A percentile compares a stretch with the other conserved stretches of the same genome.
phyloP scores from a whole-genome alignment of 164 flowering plant species.

The Kalanchoe fedtschenkoi region DNA sequence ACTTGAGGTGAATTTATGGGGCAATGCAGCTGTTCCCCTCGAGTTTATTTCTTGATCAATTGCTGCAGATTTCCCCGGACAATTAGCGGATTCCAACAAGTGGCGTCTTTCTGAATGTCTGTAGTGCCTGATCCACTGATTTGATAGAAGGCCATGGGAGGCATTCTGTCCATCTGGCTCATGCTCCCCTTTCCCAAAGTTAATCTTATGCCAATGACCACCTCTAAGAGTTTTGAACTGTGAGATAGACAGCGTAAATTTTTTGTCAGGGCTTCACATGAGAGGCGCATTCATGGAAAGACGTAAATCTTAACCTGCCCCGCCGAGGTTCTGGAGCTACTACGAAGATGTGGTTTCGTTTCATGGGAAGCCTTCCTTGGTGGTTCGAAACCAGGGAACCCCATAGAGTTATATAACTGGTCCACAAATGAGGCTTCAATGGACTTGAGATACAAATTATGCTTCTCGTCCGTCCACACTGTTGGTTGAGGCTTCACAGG shows the following conservation, averaged over 20 bases:
- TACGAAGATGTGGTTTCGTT: constrained; percentile 13
- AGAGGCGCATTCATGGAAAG: background rate
- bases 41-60: background rate
- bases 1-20: background rate
- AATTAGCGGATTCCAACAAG: constrained; percentile 8
- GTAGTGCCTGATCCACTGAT: constrained; percentile 57
- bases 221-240: constrained; percentile 61
- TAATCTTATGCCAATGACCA: constrained; percentile 51
- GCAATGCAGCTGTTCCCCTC: background rate
- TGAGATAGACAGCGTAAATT: constrained; percentile 1
- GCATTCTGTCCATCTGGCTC: constrained; percentile 12
- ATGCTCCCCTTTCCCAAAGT: constrained; percentile 27
- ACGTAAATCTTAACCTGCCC: constrained; percentile 41
- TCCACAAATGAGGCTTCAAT: constrained; percentile 78
- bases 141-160: constrained; percentile 14
- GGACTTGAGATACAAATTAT: constrained; percentile 62
- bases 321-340: constrained; percentile 15
- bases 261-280: background rate
- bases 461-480: constrained; percentile 94
- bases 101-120: constrained; percentile 16
- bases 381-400: constrained; percentile 19
- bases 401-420: constrained; percentile 40
- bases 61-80: constrained; percentile 11
- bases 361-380: constrained; percentile 14
- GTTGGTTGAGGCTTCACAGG: constrained; percentile 19